Conservation (phyloP, 1,284 basidiomycete species). For the Boletus semigastroideus region DNA sequence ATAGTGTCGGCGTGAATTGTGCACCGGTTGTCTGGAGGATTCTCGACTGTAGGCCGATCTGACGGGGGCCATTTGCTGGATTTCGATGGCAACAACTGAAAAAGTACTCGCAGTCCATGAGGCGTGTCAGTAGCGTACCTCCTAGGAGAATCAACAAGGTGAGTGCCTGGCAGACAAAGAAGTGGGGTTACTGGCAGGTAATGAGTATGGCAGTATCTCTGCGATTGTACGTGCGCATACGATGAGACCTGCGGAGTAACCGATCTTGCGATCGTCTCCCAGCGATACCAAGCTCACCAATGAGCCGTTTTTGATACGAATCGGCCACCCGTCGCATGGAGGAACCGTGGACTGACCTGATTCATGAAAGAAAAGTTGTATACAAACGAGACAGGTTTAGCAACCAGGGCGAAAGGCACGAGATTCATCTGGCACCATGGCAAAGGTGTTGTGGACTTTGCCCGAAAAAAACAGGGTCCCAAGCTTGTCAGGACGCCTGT, state of each 20-base stretch:
- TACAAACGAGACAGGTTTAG: conserved; percentile 25
- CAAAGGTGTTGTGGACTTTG: conserved; percentile 18
- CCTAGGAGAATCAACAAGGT: conserved; percentile 41
- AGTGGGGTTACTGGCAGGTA: conserved; percentile 61
- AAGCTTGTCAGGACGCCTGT: conserved; percentile 15
- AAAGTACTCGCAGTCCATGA: neutral
- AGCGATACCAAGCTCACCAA: conserved; percentile 34
- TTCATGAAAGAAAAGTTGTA: conserved; percentile 31
- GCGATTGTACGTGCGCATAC: conserved; percentile 32
- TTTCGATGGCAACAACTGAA: conserved; percentile 19
- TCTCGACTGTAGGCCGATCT: neutral
- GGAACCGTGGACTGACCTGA: conserved; percentile 19
- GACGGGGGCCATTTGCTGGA: neutral
- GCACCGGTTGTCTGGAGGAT: conserved; percentile 2
- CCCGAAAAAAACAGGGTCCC: no score
- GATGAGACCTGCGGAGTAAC: conserved; percentile 67
- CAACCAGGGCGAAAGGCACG: conserved; percentile 17
- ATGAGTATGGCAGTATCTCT: neutral
- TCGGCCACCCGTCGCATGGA: neutral
- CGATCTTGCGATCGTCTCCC: conserved; percentile 54
- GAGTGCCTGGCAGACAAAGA: conserved; percentile 67
- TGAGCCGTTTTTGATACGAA: conserved; percentile 22
- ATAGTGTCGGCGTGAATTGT: conserved; percentile 38
- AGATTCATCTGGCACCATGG: conserved; percentile 24
- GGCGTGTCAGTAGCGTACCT: conserved; percentile 36